These are phyloP conservation scores for Daldinia sp. DNA, from an alignment of 2,329 filamentous ascomycete genomes.

Conservation along the genomic window DNA sequence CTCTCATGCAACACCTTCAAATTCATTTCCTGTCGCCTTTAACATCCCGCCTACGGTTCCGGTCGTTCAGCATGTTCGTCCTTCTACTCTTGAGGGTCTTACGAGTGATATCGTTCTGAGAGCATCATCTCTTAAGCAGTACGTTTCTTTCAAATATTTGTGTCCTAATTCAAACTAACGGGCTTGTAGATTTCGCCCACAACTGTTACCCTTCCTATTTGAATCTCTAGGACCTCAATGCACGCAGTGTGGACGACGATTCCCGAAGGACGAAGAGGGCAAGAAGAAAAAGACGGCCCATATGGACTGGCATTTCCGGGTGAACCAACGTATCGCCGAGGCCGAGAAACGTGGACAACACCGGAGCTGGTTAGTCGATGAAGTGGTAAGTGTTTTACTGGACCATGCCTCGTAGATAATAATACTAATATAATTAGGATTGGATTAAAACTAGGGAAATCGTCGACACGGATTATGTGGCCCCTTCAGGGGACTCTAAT, in stretches of 20 bases:
- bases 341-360: slow-evolving; percentile 88
- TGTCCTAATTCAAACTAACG: slow-evolving; percentile 35
- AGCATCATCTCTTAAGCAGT: slow-evolving; percentile 79
- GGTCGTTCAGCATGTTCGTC: slow-evolving; percentile 48
- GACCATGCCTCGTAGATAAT: neutral
- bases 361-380: slow-evolving; percentile 94
- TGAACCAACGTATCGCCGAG: slow-evolving; percentile 89
- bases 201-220: slow-evolving; percentile 80
- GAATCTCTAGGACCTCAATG: slow-evolving; percentile 88
- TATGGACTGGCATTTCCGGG: slow-evolving; percentile 98
- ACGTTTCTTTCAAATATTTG: slow-evolving; percentile 53
- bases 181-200: slow-evolving; percentile 73
- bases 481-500: slow-evolving; percentile 54
- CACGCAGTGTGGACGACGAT: slow-evolving; percentile 90
- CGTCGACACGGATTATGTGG: slow-evolving; percentile 72
- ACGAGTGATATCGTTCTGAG: slow-evolving; percentile 70
- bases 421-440: slow-evolving; percentile 67
- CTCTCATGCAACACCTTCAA: slow-evolving; percentile 55
- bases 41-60: slow-evolving; percentile 53
- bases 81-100: slow-evolving; percentile 50
- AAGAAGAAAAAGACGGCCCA: slow-evolving; percentile 89
- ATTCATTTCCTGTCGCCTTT: slow-evolving; percentile 52
- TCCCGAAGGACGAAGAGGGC: slow-evolving; percentile 80
- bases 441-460: slow-evolving; percentile 90
- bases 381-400: slow-evolving; percentile 70